Evolutionary conservation across 352 stramenopile species (phyloP).

Genomic region (Globisporangium takayamanum): DNA sequence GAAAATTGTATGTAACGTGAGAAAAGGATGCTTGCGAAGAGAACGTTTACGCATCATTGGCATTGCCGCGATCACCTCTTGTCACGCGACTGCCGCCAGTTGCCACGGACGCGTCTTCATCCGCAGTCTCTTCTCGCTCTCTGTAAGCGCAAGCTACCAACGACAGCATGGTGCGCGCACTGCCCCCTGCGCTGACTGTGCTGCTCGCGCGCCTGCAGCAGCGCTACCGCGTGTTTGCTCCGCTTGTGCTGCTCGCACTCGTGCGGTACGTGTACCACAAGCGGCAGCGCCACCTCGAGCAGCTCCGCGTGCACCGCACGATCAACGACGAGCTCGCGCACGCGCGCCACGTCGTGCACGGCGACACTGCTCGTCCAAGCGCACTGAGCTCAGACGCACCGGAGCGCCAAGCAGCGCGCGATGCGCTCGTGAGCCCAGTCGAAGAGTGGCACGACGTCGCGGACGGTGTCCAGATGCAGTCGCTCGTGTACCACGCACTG

Average conservation of each 20-base stretch:
- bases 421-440: slow-evolving; percentile 12
- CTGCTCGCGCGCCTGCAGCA: slow-evolving; percentile 25
- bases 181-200: slow-evolving; percentile 11
- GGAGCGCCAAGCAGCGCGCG: slow-evolving; percentile 10
- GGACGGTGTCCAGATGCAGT: slow-evolving; percentile 34
- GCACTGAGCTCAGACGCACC: not conserved
- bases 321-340: slow-evolving; percentile 24
- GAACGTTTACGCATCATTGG: too few relatives aligned
- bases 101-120: too few relatives aligned
- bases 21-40: too few relatives aligned
- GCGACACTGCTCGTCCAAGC: not conserved
- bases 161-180: not conserved
- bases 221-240: slow-evolving; percentile 26
- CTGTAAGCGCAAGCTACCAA: too few relatives aligned
- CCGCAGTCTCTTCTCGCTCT: too few relatives aligned
- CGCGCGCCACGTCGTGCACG: slow-evolving; percentile 6
- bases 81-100: too few relatives aligned
- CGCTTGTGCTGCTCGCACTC: slow-evolving; percentile 33
- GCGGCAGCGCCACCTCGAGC: slow-evolving; percentile 32
- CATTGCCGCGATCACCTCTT: too few relatives aligned
- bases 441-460: slow-evolving; percentile 50
- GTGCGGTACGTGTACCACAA: slow-evolving; percentile 38
- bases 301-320: slow-evolving; percentile 30
- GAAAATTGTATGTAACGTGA: too few relatives aligned
- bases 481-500: slow-evolving; percentile 40